Conservation (phyloP, 768 basidiomycete genomes). For the Trametes elegans region DNA sequence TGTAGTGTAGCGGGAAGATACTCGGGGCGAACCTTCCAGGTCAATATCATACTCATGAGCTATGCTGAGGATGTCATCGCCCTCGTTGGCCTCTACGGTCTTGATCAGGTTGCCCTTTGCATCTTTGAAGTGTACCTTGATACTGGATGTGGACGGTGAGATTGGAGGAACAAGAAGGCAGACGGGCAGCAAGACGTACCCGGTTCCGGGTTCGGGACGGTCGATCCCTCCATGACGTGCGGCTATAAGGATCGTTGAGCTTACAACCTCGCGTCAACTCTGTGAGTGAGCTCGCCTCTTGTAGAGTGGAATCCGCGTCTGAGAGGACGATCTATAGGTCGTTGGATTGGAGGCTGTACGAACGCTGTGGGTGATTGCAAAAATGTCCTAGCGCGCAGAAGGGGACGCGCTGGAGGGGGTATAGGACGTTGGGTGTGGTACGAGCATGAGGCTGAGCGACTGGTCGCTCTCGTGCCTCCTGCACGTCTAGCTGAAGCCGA, state of each 20-base stretch:
- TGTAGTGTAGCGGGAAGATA: neutral
- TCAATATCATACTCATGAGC: constrained; percentile 97
- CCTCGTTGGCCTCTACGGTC: constrained; percentile 90
- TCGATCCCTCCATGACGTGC: constrained; percentile 48
- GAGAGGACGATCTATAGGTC: neutral
- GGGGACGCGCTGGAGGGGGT: neutral
- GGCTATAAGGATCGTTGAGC: constrained; percentile 11
- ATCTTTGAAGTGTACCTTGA: constrained; percentile 89
- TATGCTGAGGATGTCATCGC: constrained; percentile 86
- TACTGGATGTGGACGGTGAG: constrained; percentile 41
- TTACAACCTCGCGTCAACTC: too few relatives aligned
- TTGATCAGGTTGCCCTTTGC: constrained; percentile 80
- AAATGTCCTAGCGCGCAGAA: neutral
- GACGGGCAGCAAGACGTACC: constrained; percentile 40
- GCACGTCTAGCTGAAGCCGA: neutral
- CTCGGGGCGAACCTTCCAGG: constrained; percentile 69
- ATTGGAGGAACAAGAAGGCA: neutral
- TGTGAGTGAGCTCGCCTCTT: neutral
- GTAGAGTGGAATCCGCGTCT: constrained; percentile 10
- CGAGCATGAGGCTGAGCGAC: neutral
- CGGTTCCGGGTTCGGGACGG: constrained; percentile 67
- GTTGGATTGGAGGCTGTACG: neutral
- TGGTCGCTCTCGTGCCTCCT: neutral
- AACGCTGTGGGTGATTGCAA: neutral
- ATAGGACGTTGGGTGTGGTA: neutral